A percentile compares a stretch with the other conserved stretches of the same genome.
Conservation (phyloP, 495 filamentous ascomycete genomes). For the Neurospora sp. region DNA sequence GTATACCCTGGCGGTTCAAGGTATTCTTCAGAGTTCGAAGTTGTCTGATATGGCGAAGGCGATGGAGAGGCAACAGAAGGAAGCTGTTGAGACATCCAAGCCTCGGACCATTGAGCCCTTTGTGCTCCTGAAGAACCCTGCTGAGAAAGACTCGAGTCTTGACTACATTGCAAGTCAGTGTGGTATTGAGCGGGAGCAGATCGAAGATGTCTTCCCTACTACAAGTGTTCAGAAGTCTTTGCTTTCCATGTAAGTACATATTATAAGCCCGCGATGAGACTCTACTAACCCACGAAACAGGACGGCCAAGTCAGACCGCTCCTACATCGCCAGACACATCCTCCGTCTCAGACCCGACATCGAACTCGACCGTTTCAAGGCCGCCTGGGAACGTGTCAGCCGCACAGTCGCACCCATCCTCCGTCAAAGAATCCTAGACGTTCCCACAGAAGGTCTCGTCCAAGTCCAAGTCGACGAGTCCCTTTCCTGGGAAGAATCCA, state of each 20-base stretch:
- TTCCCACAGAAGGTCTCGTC: constrained; percentile 5
- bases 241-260: not conserved
- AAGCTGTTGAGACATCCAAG: not conserved
- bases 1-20: constrained; percentile 22
- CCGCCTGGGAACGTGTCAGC: constrained; percentile 39
- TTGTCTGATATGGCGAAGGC: constrained; percentile 18
- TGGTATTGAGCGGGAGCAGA: constrained; percentile 24
- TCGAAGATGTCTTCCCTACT: constrained; percentile 47
- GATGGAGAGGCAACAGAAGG: not conserved
- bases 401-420: constrained; percentile 35
- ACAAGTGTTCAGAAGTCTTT: not conserved
- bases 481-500: not conserved
- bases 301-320: constrained; percentile 33
- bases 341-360: constrained; percentile 30
- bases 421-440: constrained; percentile 51
- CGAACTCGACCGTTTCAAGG: constrained; percentile 32
- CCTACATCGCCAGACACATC: constrained; percentile 33
- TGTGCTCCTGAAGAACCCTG: constrained; percentile 28
- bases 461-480: constrained; percentile 5
- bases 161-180: constrained; percentile 40
- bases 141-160: constrained; percentile 16
- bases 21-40: constrained; percentile 29
- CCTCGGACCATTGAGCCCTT: constrained; percentile 29
- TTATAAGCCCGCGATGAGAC: not conserved
- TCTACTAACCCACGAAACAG: constrained; percentile 32